Percentiles rank a stretch among this genome's conserved stretches.
phyloP scores from a whole-genome alignment of 768 basidiomycete genomes.

The Pulveroboletus sp. region DNA sequence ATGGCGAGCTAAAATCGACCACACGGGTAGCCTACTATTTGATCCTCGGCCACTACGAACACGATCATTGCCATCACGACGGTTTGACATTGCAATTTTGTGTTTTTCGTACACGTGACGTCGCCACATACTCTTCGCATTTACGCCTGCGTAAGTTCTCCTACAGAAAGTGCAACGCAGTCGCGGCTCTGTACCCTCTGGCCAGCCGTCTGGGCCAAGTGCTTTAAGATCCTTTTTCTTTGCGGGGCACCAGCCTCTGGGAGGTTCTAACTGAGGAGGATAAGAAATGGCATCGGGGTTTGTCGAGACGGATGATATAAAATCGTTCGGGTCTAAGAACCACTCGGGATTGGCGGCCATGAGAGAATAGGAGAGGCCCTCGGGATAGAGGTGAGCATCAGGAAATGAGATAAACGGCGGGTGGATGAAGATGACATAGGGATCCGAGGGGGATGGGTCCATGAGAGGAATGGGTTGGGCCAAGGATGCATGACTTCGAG shows the following conservation, averaged over 20 bases:
- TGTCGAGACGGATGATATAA: constrained; percentile 42
- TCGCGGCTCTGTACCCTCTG: constrained; percentile 77
- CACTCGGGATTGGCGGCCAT: constrained; percentile 78
- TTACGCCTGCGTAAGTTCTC: constrained; percentile 80
- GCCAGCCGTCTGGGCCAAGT: constrained; percentile 67
- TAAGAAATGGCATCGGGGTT: constrained; percentile 62
- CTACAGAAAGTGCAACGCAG: constrained; percentile 84
- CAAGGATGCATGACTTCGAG: constrained; percentile 34
- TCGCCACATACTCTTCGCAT: constrained; percentile 91
- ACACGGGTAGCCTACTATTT: constrained; percentile 50
- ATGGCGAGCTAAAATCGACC: constrained; percentile 8
- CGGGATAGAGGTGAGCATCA: constrained; percentile 53
- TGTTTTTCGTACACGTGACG: constrained; percentile 88
- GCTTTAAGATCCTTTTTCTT: constrained; percentile 79
- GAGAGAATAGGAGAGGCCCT: constrained; percentile 67
- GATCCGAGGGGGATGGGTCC: constrained; percentile 71
- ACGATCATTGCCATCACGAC: constrained; percentile 67
- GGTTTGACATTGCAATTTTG: constrained; percentile 86
- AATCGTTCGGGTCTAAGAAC: constrained; percentile 74
- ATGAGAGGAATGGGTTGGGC: constrained; percentile 50
- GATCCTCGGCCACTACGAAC: constrained; percentile 57
- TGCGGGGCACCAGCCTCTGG: constrained; percentile 84
- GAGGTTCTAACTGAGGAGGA: constrained; percentile 76
- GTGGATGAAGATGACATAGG: constrained; percentile 65
- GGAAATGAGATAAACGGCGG: constrained; percentile 74